These are phyloP conservation scores for Cercospora zeae-maydis DNA, from an alignment of 2,329 filamentous ascomycete species.

Conservation along the genomic window DNA sequence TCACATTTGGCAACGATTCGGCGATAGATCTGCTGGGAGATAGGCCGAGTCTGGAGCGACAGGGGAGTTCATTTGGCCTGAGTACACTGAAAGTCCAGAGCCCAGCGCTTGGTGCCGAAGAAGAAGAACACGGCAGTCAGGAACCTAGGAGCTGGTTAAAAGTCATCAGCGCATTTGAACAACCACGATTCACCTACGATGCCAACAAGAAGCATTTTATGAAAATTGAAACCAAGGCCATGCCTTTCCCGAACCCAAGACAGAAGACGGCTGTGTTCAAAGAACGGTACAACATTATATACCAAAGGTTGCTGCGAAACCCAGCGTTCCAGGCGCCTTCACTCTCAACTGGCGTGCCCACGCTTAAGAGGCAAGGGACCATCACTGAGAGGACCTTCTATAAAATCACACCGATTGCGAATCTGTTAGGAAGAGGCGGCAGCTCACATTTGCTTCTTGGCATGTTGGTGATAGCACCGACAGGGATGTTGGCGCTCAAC, in stretches of 20 bases:
- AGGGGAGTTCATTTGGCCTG: conserved; percentile 60
- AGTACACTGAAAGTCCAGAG: conserved; percentile 49
- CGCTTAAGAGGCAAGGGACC: conserved; percentile 40
- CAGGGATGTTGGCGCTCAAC: conserved; percentile 75
- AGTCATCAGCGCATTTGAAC: conserved; percentile 77
- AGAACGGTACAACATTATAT: conserved; percentile 86
- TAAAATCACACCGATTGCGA: conserved; percentile 82
- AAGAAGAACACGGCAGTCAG: conserved; percentile 55
- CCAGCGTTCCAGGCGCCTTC: conserved; percentile 85
- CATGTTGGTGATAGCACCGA: conserved; percentile 74
- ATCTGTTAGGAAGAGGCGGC: conserved; percentile 72
- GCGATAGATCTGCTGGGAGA: conserved; percentile 23
- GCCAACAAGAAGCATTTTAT: conserved; percentile 87
- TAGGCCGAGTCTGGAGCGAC: conserved; percentile 50
- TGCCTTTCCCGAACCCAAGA: conserved; percentile 64
- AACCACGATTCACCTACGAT: conserved; percentile 76
- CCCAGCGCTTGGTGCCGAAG: conserved; percentile 38
- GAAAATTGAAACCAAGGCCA: conserved; percentile 45
- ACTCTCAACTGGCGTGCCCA: conserved; percentile 53
- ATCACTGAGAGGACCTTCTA: conserved; percentile 65
- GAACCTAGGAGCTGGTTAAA: conserved; percentile 82
- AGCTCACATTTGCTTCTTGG: conserved; percentile 83
- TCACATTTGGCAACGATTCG: conserved; percentile 54
- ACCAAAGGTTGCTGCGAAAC: conserved; percentile 87
- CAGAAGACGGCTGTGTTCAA: conserved; percentile 84